Evolutionary conservation across 768 basidiomycete species (phyloP).

Genomic region (Strobilomyces echinocephalus): DNA sequence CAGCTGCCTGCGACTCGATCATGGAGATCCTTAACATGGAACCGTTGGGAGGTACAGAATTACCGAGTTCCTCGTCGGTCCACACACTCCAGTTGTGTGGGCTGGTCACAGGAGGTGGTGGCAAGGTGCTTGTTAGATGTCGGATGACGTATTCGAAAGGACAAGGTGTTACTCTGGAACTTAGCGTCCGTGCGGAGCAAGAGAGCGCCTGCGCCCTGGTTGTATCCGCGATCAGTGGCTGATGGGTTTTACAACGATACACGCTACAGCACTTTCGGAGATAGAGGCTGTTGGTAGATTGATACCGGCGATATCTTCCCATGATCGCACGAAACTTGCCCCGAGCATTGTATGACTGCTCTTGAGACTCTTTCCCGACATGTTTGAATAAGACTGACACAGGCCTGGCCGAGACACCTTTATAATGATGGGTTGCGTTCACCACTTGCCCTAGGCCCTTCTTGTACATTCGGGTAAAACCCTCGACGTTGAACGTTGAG

Average conservation of each 20-base stretch:
- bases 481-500: conserved; percentile 1
- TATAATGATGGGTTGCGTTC: conserved; percentile 5
- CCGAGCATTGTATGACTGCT: neutral
- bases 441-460: neutral
- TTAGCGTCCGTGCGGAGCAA: conserved; percentile 88
- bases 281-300: conserved; percentile 8
- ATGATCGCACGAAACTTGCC: conserved; percentile 11
- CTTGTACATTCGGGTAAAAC: neutral
- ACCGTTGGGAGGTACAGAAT: conserved; percentile 85
- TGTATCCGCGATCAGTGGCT: conserved; percentile 82
- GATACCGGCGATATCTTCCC: conserved; percentile 7
- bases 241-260: conserved; percentile 5
- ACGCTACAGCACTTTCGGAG: neutral
- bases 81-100: conserved; percentile 95
- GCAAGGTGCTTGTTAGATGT: conserved; percentile 92
- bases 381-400: conserved; percentile 9
- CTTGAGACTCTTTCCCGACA: conserved; percentile 4
- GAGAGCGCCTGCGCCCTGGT: conserved; percentile 83
- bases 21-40: conserved; percentile 97
- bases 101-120: conserved; percentile 84
- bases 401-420: neutral
- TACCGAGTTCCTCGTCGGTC: conserved; percentile 74
- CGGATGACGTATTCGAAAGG: conserved; percentile 93
- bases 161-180: conserved; percentile 88
- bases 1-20: conserved; percentile 95